phyloP scores from a whole-genome alignment of 768 basidiomycete genomes.

The Leucogyrophana mollusca region DNA sequence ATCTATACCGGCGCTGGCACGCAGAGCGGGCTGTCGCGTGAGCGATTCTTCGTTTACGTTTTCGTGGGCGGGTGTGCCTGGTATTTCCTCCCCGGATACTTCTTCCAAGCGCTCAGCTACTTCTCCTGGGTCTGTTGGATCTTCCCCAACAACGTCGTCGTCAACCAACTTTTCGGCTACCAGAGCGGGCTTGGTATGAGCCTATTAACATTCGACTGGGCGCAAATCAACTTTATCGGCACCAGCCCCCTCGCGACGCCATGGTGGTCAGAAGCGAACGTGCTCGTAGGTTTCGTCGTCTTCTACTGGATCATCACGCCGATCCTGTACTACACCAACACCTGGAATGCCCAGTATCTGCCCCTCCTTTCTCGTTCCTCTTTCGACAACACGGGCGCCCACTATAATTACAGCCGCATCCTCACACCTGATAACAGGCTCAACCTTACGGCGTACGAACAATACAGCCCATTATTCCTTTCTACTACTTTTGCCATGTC shows the following conservation, averaged over 20 bases:
- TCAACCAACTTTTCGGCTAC: constrained; percentile 79
- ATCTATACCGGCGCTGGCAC: constrained; percentile 40
- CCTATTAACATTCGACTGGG: constrained; percentile 80
- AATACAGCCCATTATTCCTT: constrained; percentile 30
- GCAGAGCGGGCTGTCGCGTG: constrained; percentile 50
- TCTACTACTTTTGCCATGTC: constrained; percentile 46
- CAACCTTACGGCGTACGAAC: constrained; percentile 17
- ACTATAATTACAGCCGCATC: constrained; percentile 31
- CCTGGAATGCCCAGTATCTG: constrained; percentile 56
- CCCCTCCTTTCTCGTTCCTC: constrained; percentile 35
- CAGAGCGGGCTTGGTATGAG: constrained; percentile 59
- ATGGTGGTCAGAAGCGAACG: constrained; percentile 82
- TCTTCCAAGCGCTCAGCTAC: constrained; percentile 64
- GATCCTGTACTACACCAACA: constrained; percentile 65
- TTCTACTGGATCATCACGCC: constrained; percentile 74
- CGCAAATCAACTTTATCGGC: constrained; percentile 49
- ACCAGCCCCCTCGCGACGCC: constrained; percentile 66
- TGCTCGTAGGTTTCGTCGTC: constrained; percentile 59
- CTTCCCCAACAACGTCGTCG: constrained; percentile 59
- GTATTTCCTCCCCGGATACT: constrained; percentile 72
- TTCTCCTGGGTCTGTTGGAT: constrained; percentile 70
- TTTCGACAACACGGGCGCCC: constrained; percentile 34
- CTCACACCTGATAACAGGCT: constrained; percentile 24
- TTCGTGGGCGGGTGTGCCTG: constrained; percentile 33
- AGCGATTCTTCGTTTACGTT: constrained; percentile 49